Base-by-base conservation (phyloP, 2,329 filamentous ascomycete species). In the Penicillium sp. region DNA sequence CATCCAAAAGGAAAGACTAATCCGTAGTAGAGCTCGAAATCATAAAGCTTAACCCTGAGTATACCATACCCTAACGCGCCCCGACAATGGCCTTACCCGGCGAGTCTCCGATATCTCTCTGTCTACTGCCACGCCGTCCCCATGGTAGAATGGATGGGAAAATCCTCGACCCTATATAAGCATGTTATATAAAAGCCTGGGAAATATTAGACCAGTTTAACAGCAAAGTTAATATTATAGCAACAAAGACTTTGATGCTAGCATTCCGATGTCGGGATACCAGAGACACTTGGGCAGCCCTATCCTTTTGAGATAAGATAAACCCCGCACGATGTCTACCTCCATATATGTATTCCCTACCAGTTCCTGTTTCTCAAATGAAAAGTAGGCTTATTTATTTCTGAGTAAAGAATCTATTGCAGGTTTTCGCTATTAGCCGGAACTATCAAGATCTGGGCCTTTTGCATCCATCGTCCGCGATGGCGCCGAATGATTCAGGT, bases 241-340 rank as follows among this genome's bases (percentile, higher is more conserved):
- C 1, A 8, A 47, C 4, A 2, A 25, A 16, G 10, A 11, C 15
- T 27, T 23, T 15, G 10, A 45, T 4, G 16, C 16, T 38, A 33
- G 11, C 8, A 10, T 40, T 19, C 11, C 34, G 11, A 21, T 10
- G 27, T 39, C 23, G 47, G 21, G 15, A 40, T 41, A 10, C 5
- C 15, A 31, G 15, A 31, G 15, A 40, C 36, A 57, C 19, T 44
- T 11, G 49, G 57, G 59, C 55, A 60, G 23, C 23, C 51, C 21
- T 50, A 55, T 21, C 57, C 57, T 40, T 40, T 41, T 39, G 15
- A 41, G 50, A 60, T 57, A 61, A 61, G 57, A 61, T 55, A 55
- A 53, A 63, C 63, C 63, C 63, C 63, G 63, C 63, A 61, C 55
- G 16, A 45, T 31, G 11, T 11, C 19, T 36, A 23, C 5, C n/a